Evolutionary conservation across 371 early-diverging fungal genomes (phyloP), one percentile per base, ranked within the genome.

Genomic region (Paramicrosporidium saccamoebae): DNA sequence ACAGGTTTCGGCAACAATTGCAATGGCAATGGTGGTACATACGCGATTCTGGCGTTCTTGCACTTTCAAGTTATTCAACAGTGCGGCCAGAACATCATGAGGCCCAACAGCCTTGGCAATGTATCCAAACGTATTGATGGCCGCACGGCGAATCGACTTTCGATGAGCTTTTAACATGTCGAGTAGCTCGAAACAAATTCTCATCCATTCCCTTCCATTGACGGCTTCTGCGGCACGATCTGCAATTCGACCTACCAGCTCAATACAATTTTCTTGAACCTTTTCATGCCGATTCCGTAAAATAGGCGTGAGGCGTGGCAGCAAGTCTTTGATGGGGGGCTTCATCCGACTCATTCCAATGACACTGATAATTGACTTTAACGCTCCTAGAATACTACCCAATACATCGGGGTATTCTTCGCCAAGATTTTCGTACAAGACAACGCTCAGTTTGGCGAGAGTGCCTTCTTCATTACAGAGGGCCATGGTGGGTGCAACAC

Each of bases 81-180:
- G 44, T 3, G 90, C 92, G 16, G 86, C 78, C 22, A 95, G 41
- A 0, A 95, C 92, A 46, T 95, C 94, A 42, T 95, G 96, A 2
- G 94, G 94, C 10, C 94, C 92, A 38, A 92, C 84, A n/a, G 88
- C 90, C 38, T 75, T 74, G 35, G 96, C 86, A 40, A 95, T 88
- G 39, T 81, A 82, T 27, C 90, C 92, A 43, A 95, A 81, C 0
- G 88, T 92, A 44, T 69, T 79, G 35, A 86, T 77, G 6, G 84
- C 68, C 0, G 84, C 81, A 27, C 86, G 64, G 14, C 90, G 71
- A 37, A 81, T 86, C 17, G 71, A 74, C 49, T 71, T 84, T 37
- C 71, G 72, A 50, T 78, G 82, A 1, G 94, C 84, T 36, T 81
- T 78, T 21, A 95, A 51, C 43, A 82, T 55, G 39, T 90, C 96